These are phyloP conservation scores for Rhizomucor pusillus DNA, from an alignment of 371 early-diverging fungal species.

Conservation along the genomic window DNA sequence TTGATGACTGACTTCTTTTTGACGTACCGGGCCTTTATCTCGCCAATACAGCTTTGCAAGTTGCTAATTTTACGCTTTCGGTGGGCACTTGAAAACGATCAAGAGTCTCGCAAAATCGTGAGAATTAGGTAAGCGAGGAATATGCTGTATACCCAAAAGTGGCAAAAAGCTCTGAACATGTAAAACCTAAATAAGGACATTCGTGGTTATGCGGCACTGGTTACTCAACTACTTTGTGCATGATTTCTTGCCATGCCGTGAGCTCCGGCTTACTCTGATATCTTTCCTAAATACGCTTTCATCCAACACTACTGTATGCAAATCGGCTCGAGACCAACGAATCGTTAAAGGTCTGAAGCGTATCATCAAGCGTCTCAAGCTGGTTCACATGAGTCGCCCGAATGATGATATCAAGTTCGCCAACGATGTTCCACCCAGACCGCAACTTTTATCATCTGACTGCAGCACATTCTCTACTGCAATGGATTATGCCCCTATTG, in stretches of 20 bases:
- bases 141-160: too few relatives aligned
- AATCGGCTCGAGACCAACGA: constrained; percentile 53
- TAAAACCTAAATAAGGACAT: constrained; percentile 41
- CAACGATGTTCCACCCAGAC: not conserved
- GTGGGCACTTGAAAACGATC: constrained; percentile 57
- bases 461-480: constrained; percentile 3
- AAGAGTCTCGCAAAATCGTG: constrained; percentile 55
- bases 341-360: constrained; percentile 56
- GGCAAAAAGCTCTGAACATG: too few relatives aligned
- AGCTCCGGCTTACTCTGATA: constrained; percentile 43
- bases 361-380: constrained; percentile 47
- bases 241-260: constrained; percentile 55
- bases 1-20: constrained; percentile 73
- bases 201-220: constrained; percentile 70
- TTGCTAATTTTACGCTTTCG: constrained; percentile 57
- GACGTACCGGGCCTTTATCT: constrained; percentile 66
- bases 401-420: not conserved
- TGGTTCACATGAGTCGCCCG: constrained; percentile 30
- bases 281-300: constrained; percentile 43
- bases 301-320: constrained; percentile 40
- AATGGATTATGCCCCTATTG: not conserved
- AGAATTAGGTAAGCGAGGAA: constrained; percentile 60
- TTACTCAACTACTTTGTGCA: constrained; percentile 63
- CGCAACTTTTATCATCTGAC: not conserved
- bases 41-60: constrained; percentile 53